phyloP scores from a whole-genome alignment of 1,284 basidiomycete species.

The Malassezia pachydermatis region DNA sequence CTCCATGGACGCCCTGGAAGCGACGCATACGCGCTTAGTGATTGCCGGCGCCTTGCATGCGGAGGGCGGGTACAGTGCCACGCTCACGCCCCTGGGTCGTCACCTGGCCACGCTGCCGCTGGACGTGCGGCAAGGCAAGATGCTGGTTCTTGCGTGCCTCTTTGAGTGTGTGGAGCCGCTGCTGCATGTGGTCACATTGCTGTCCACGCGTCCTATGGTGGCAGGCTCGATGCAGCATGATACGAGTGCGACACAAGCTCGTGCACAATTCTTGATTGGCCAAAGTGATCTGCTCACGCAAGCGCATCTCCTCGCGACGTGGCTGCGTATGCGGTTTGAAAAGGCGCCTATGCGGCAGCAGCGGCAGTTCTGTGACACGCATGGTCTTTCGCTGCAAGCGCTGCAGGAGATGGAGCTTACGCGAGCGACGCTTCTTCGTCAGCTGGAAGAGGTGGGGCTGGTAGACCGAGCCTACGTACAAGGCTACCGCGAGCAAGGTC shows the following conservation, averaged over 20 bases:
- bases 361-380: slow-evolving; percentile 68
- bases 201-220: slow-evolving; percentile 57
- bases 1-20: slow-evolving; percentile 63
- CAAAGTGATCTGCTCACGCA: slow-evolving; percentile 80
- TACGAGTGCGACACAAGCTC: slow-evolving; percentile 53
- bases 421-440: slow-evolving; percentile 65
- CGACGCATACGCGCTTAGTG: slow-evolving; percentile 63
- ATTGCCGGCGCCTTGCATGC: slow-evolving; percentile 68
- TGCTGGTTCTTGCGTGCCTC: slow-evolving; percentile 48
- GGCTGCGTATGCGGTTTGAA: slow-evolving; percentile 54
- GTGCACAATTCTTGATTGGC: slow-evolving; percentile 53
- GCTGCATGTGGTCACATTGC: slow-evolving; percentile 55
- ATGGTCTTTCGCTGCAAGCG: slow-evolving; percentile 68
- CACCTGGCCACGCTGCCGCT: slow-evolving; percentile 74
- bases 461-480: slow-evolving; percentile 48
- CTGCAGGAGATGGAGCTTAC: slow-evolving; percentile 72
- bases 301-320: slow-evolving; percentile 64
- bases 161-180: slow-evolving; percentile 43
- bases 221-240: slow-evolving; percentile 53
- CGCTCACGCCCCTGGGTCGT: slow-evolving; percentile 69
- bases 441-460: slow-evolving; percentile 67
- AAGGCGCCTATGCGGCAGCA: slow-evolving; percentile 54
- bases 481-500: slow-evolving; percentile 7
- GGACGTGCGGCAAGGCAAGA: slow-evolving; percentile 79
- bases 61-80: slow-evolving; percentile 51